Evolutionary conservation across 768 basidiomycete species (phyloP), one percentile per base, ranked within the genome.

Genomic region (Trametes sanguinea): DNA sequence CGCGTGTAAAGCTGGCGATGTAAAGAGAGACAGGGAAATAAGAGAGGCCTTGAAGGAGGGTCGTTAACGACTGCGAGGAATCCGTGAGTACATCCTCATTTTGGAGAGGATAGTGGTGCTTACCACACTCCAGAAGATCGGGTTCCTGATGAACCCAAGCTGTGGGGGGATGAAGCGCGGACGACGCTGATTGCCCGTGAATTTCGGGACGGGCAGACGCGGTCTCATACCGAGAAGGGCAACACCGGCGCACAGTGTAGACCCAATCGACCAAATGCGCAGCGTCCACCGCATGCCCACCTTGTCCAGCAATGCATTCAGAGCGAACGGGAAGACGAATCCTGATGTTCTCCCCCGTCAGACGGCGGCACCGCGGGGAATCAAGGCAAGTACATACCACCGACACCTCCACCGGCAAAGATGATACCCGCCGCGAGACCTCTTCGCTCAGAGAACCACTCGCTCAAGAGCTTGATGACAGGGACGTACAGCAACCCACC

Each of bases 21-120:
- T 72, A 70, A 3, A 70, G 62, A 8, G 69, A 72, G 2, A 67
- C 70, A 27, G 68, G 69, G 63, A 69, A 69, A 55, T 67, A 70
- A n/a, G 66, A 66, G 22, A 71, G 56, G 8, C 69, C 69, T 56
- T 72, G 69, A 7, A 71, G 51, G 22, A 68, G 44, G 29, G 52
- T 57, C 6, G 67, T 65, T 5, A 63, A 22, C 13, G 55, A 56
- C 69, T 71, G 43, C 22, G 2, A 30, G 13, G 7, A 2, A 11
- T 5, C 29, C 4, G 16, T 47, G 22, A 43, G 39, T 22, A 32
- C 22, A 22, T 22, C 22, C 32, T 10, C 39, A 14, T 11, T 10
- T 10, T 35, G 3, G 35, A 10, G 4, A 17, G 46, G 54, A 7
- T 16, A 9, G n/a, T 39, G 27, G 22, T 11, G 65, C 70, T 62